Evolutionary conservation across 2,329 filamentous ascomycete genomes (phyloP), one percentile per base, ranked within the genome.

Genomic region (Escovopsis weberi): DNA sequence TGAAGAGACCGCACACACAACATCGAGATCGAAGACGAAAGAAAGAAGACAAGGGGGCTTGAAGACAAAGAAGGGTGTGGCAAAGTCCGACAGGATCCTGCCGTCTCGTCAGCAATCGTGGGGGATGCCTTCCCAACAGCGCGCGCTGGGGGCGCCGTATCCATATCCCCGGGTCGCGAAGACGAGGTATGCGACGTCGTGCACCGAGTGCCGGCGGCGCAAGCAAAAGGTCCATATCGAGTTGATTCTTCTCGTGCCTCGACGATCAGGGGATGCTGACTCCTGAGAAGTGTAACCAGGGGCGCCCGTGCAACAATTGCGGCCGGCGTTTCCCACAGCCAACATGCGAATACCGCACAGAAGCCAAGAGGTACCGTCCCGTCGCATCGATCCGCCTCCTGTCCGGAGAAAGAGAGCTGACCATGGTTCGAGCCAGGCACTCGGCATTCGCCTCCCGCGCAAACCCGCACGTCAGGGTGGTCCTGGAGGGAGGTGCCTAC

Each of bases 241-340:
- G 28, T 15, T 2, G 15, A 15, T 15, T 15, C 15, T 15, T 23
- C 23, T 23, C 23, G 23, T 23, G 4, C 6, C 23, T 23, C 6
- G 23, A 23, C 6, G 6, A 23, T 9, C 28, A 9, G 28, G 28
- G 8, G 8, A 2, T 11, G 7, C 42, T 48, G 41, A 40, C 47
- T 33, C 42, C 28, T 11, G 32, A 45, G 33, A 47, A 74, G 70
- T 75, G 71, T 52, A 70, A 72, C 49, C 69, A 72, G 49, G 64
- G 66, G 26, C 68, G 70, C 28, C 71, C 71, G 12, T 74, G 71
- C 55, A 65, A 64, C 37, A 72, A 74, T 50, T 75, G 71, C 48
- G 57, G 63, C 23, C 65, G 70, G 33, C 62, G 70, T 28, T 74
- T 70, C 46, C 71, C 71, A 1, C 67, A 65, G 41, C 70, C 70